phyloP scores from a whole-genome alignment of 306 rosid species.

The Trifolium dubium region DNA sequence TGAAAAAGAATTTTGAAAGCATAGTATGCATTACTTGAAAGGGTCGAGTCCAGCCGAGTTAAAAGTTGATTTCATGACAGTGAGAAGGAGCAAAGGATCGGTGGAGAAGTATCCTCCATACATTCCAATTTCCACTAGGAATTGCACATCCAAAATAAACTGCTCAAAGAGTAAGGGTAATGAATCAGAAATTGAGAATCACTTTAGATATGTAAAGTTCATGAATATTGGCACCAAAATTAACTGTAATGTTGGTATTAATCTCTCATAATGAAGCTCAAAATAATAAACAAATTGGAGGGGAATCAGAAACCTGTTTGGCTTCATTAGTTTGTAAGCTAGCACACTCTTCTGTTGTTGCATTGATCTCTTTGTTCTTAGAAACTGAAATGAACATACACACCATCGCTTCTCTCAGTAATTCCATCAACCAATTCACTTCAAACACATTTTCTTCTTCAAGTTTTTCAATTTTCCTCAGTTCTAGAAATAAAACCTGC shows the following conservation, averaged over 20 bases:
- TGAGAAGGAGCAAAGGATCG: conserved; percentile 56
- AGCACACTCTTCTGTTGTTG: conserved; percentile 42
- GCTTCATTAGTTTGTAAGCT: conserved; percentile 43
- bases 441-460: conserved; percentile 58
- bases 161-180: conserved; percentile 43
- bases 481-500: conserved; percentile 66
- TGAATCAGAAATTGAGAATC: conserved; percentile 35
- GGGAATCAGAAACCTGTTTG: conserved; percentile 57
- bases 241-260: conserved; percentile 22
- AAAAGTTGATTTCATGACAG: conserved; percentile 66
- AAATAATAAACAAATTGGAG: neutral
- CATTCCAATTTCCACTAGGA: conserved; percentile 68
- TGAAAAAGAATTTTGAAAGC: neutral
- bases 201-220: neutral
- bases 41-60: conserved; percentile 61
- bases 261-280: conserved; percentile 1
- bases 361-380: conserved; percentile 51
- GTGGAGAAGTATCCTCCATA: conserved; percentile 69
- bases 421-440: conserved; percentile 66
- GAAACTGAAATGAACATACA: conserved; percentile 60
- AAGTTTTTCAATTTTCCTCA: conserved; percentile 67
- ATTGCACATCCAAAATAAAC: conserved; percentile 74
- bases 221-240: neutral
- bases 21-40: conserved; percentile 52
- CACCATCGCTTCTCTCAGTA: conserved; percentile 62